Conservation (phyloP, 805 yeast species). For the Metschnikowia koreensis region DNA sequence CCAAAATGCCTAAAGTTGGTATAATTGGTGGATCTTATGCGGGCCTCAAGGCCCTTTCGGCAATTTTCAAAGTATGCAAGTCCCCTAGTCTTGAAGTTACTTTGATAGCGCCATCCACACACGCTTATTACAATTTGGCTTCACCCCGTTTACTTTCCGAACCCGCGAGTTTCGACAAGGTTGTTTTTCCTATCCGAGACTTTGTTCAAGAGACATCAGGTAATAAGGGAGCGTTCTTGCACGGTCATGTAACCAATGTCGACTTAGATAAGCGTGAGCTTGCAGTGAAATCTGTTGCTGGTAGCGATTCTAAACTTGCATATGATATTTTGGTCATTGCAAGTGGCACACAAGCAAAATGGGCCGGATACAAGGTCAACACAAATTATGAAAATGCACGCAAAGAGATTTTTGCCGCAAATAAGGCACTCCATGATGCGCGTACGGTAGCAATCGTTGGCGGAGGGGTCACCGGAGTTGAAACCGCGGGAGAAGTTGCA, state of each 20-base stretch:
- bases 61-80: conserved; percentile 12
- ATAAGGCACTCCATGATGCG: conserved; percentile 20
- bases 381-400: conserved; percentile 17
- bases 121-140: conserved; percentile 26
- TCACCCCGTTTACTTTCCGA: conserved; percentile 35
- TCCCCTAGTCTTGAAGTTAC: conserved; percentile 17
- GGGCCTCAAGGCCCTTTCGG: conserved; percentile 27
- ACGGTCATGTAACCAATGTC: conserved; percentile 26
- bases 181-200: conserved; percentile 20
- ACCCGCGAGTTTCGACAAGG: conserved; percentile 19
- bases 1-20: conserved; percentile 21
- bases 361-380: conserved; percentile 27
- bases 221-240: conserved; percentile 20
- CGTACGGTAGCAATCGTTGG: conserved; percentile 37
- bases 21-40: conserved; percentile 41
- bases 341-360: conserved; percentile 27
- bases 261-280: conserved; percentile 26
- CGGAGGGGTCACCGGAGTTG: conserved; percentile 41
- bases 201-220: conserved; percentile 18
- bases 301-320: conserved; percentile 8
- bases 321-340: conserved; percentile 39
- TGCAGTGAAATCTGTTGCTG: conserved; percentile 7
- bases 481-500: conserved; percentile 38
- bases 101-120: conserved; percentile 25
- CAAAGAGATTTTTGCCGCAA: conserved; percentile 18